Evolutionary conservation across 2,329 filamentous ascomycete genomes (phyloP).

Genomic region (Dactylellina leptospora): DNA sequence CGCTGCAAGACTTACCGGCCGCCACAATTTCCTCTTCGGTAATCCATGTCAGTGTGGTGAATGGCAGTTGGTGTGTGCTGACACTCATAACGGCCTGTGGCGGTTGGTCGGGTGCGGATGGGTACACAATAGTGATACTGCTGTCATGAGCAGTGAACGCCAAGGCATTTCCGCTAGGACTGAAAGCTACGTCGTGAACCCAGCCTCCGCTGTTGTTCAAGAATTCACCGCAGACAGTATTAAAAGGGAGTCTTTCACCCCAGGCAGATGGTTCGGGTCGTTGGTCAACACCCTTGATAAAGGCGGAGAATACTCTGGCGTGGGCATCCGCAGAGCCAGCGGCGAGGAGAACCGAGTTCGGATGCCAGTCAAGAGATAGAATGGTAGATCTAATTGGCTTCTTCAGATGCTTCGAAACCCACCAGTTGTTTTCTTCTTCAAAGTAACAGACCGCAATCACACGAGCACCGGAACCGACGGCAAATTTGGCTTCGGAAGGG

Average conservation of each 20-base stretch:
- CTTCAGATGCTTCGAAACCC: constrained; percentile 99
- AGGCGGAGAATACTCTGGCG: constrained; percentile 90
- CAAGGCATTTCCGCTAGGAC: constrained; percentile 88
- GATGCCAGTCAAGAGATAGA: constrained; percentile 94
- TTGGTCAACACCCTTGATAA: constrained; percentile 92
- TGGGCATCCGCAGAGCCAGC: constrained; percentile 98
- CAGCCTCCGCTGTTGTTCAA: constrained; percentile 96
- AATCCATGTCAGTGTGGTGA: constrained; percentile 92
- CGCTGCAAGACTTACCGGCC: constrained; percentile 79
- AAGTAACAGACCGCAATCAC: constrained; percentile 98
- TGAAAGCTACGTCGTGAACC: constrained; percentile 94
- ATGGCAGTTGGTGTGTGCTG: constrained; percentile 87
- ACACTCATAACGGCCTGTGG: constrained; percentile 90
- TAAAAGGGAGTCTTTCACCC: constrained; percentile 96
- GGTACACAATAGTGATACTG: constrained; percentile 96
- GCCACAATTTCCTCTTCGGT: constrained; percentile 92
- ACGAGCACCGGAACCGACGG: constrained; percentile 92
- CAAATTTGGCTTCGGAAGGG: constrained; percentile 95
- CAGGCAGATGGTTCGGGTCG: constrained; percentile 86
- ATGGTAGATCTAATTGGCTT: constrained; percentile 98
- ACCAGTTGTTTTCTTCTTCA: constrained; percentile 99
- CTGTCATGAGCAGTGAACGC: constrained; percentile 96
- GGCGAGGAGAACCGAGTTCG: constrained; percentile 92
- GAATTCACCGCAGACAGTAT: constrained; percentile 96
- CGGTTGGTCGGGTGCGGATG: constrained; percentile 86